These are phyloP conservation scores for Aspergillus avenaceus DNA, from an alignment of 495 filamentous ascomycete genomes.

Conservation along the genomic window DNA sequence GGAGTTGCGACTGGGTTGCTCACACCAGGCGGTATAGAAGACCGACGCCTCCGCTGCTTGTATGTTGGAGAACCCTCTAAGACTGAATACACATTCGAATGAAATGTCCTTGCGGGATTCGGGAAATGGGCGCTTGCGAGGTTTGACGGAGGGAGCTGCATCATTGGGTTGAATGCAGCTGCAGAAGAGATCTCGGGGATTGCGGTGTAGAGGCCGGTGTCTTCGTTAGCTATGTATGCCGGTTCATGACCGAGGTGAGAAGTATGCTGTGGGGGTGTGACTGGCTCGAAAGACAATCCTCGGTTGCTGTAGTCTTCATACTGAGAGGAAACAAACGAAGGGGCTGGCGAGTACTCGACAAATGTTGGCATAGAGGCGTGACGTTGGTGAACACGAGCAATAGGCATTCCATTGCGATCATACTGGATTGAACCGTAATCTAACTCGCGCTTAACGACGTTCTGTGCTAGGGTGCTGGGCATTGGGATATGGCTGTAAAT, in stretches of 20 bases:
- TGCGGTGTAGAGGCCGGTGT: constrained; percentile 89
- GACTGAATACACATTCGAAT: constrained; percentile 85
- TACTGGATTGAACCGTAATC: constrained; percentile 76
- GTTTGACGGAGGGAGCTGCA: constrained; percentile 87
- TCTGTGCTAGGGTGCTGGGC: constrained; percentile 57
- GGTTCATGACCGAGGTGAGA: constrained; percentile 76
- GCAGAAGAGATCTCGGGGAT: constrained; percentile 73
- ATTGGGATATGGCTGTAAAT: constrained; percentile 65
- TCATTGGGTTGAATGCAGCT: constrained; percentile 68
- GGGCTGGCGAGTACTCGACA: constrained; percentile 95
- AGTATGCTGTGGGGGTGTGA: constrained; percentile 90
- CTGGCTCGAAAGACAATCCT: constrained; percentile 90
- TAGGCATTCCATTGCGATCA: constrained; percentile 84
- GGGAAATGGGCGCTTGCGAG: constrained; percentile 72
- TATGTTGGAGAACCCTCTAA: constrained; percentile 98
- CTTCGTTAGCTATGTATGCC: constrained; percentile 96
- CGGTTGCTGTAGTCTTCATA: constrained; percentile 97
- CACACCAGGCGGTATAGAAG: constrained; percentile 78
- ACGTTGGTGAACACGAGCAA: constrained; percentile 76
- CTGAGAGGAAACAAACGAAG: constrained; percentile 94
- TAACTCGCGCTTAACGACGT: constrained; percentile 76
- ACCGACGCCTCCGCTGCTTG: constrained; percentile 91
- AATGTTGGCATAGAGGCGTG: constrained; percentile 97
- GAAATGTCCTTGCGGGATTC: constrained; percentile 61
- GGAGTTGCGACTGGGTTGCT: constrained; percentile 60